These are phyloP conservation scores for Pythium monospermum DNA, from an alignment of 352 stramenopile species.

Conservation along the genomic window DNA sequence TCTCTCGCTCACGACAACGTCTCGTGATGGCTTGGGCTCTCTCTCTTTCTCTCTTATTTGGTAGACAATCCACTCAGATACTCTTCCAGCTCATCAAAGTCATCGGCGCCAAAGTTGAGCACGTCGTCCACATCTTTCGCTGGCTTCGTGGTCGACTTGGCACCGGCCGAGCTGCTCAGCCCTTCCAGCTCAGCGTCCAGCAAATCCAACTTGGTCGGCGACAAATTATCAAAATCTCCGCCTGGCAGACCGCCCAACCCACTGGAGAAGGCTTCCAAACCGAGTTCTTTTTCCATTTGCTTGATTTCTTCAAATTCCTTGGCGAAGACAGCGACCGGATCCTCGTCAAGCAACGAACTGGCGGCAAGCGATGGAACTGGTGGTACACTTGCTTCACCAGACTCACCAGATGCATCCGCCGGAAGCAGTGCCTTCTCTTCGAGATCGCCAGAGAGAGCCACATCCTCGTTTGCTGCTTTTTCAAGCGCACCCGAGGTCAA, in stretches of 20 bases:
- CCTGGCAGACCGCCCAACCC: conserved; percentile 39
- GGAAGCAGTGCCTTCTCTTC: conserved; percentile 38
- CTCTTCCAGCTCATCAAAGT: conserved; percentile 87
- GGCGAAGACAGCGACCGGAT: conserved; percentile 41
- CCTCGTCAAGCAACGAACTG: conserved; percentile 16
- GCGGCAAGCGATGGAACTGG: conserved; percentile 11
- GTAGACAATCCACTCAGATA: conserved; percentile 78
- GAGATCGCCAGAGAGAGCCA: conserved; percentile 23
- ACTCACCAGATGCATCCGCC: background rate
- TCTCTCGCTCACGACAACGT: conserved; percentile 1
- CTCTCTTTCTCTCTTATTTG: conserved; percentile 19
- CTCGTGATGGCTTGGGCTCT: background rate
- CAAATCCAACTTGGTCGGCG: conserved; percentile 50
- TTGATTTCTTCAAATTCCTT: conserved; percentile 83
- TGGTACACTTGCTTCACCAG: conserved; percentile 1
- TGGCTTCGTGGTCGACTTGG: conserved; percentile 19
- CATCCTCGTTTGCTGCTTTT: conserved; percentile 33
- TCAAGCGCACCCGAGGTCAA: conserved; percentile 52
- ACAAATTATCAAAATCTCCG: conserved; percentile 36
- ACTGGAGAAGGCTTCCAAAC: conserved; percentile 51
- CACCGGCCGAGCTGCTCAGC: conserved; percentile 37
- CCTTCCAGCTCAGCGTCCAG: conserved; percentile 75
- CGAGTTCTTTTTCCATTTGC: conserved; percentile 78
- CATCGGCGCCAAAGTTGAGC: conserved; percentile 82
- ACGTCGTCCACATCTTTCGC: conserved; percentile 44